These are phyloP conservation scores for Tillandsia fasciculata DNA, from an alignment of 176 grass and related monocot genomes.

Conservation along the genomic window DNA sequence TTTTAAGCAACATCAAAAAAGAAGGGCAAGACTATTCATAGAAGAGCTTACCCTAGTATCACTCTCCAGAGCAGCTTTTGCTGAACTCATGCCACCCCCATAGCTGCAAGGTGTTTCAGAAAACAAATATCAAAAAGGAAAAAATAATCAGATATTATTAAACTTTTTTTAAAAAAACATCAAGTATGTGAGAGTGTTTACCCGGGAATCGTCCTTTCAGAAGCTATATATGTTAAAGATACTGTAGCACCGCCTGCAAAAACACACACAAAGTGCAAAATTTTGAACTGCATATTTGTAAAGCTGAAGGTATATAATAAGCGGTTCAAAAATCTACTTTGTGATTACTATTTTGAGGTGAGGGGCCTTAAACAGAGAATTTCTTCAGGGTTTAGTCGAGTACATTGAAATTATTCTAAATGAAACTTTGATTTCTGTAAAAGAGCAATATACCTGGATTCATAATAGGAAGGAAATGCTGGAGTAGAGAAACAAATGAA, in stretches of 20 bases:
- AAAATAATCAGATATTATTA: conserved; percentile 2
- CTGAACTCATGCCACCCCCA: conserved; percentile 88
- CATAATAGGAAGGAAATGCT: conserved; percentile 94
- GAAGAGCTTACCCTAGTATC: conserved; percentile 56
- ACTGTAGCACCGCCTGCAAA: conserved; percentile 75
- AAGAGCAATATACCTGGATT: conserved; percentile 55
- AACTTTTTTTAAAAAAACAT: conserved; percentile 1
- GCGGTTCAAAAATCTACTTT: background rate
- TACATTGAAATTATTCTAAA: background rate
- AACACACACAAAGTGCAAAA: background rate
- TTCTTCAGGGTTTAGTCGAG: no score
- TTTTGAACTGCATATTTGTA: background rate
- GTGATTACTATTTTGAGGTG: background rate
- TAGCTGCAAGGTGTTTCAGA: conserved; percentile 36
- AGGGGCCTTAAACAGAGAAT: background rate
- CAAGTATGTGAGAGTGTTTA: conserved; percentile 22
- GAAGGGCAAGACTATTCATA: background rate
- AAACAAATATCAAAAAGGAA: conserved; percentile 14
- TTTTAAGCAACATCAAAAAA: background rate
- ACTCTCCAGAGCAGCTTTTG: conserved; percentile 87
- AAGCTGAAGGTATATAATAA: background rate
- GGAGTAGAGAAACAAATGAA: conserved; percentile 76
- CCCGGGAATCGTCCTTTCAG: conserved; percentile 86
- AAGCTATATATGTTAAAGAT: conserved; percentile 89
- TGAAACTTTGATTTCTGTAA: background rate